These are phyloP conservation scores for Cordyceps javanica DNA, from an alignment of 2,329 filamentous ascomycete genomes.

Conservation along the genomic window DNA sequence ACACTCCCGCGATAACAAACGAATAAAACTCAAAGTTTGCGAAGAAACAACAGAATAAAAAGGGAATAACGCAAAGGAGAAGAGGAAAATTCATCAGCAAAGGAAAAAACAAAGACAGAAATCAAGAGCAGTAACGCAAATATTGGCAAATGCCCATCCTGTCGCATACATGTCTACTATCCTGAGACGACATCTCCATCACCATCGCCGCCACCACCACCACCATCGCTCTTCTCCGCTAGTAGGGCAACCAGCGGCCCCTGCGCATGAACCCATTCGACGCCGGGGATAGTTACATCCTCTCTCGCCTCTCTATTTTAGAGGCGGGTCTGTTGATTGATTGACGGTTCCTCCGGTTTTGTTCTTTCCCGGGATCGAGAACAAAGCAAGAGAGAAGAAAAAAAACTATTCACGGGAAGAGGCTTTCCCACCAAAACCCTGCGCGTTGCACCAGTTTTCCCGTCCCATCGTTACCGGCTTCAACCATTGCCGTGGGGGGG, in stretches of 20 bases:
- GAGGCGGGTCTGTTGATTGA: not conserved
- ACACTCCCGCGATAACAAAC: too few species aligned
- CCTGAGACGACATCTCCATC: constrained; percentile 4
- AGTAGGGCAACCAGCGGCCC: too few species aligned
- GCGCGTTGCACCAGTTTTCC: not conserved
- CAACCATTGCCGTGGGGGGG: not conserved
- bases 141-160: not conserved
- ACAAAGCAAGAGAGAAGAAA: not conserved
- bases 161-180: constrained; percentile 12
- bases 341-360: not conserved
- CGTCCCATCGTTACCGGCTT: not conserved
- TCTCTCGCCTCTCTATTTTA: not conserved
- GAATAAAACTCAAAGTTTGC: too few species aligned
- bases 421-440: not conserved
- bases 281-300: not conserved
- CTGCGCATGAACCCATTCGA: not conserved
- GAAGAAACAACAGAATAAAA: too few species aligned
- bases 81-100: too few species aligned
- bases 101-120: not conserved
- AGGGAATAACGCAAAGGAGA: too few species aligned
- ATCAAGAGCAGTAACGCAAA: not conserved
- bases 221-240: not conserved
- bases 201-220: not conserved
- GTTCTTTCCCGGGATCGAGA: not conserved
- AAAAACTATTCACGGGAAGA: too few species aligned